A percentile compares a stretch with the other conserved stretches of the same genome.
Conservation (phyloP, 148 eudicot genomes). For the Heliosperma pusillum region DNA sequence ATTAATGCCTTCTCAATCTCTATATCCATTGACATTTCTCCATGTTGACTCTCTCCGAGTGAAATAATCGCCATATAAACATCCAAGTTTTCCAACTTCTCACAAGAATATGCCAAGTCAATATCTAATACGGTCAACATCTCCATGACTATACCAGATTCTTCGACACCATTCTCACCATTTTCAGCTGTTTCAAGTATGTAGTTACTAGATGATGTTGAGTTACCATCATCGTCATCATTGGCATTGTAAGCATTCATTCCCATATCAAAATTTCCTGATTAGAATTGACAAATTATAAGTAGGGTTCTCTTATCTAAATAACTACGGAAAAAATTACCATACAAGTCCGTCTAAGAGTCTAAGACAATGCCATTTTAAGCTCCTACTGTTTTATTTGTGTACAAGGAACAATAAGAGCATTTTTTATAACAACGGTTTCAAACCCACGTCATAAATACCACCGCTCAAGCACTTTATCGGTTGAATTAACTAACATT, state of each 20-base stretch:
- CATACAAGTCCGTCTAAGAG: neutral
- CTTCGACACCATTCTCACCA: conserved; percentile 23
- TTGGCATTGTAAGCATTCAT: conserved; percentile 18
- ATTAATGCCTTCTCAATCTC: conserved; percentile 53
- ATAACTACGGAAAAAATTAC: neutral
- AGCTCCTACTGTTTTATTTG: neutral
- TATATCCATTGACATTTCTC: conserved; percentile 36
- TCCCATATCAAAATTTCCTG: conserved; percentile 17
- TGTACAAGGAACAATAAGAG: neutral
- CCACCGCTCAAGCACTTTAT: no score
- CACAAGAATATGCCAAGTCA: conserved; percentile 62
- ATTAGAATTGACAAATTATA: conserved; percentile 1
- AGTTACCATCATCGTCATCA: conserved; percentile 2
- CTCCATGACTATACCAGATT: conserved; percentile 30
- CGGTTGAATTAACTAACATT: no score
- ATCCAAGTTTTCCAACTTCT: conserved; percentile 72
- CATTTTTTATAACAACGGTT: neutral
- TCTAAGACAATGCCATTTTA: neutral
- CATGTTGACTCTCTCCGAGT: conserved; percentile 25
- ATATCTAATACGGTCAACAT: conserved; percentile 47
- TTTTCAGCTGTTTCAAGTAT: conserved; percentile 2
- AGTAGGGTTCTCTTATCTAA: neutral
- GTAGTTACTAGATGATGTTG: neutral
- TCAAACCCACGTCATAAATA: neutral
- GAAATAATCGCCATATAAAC: conserved; percentile 49